These are phyloP conservation scores for Closterium sp. DNA, from an alignment of 139 green algal genomes.

Conservation along the genomic window DNA sequence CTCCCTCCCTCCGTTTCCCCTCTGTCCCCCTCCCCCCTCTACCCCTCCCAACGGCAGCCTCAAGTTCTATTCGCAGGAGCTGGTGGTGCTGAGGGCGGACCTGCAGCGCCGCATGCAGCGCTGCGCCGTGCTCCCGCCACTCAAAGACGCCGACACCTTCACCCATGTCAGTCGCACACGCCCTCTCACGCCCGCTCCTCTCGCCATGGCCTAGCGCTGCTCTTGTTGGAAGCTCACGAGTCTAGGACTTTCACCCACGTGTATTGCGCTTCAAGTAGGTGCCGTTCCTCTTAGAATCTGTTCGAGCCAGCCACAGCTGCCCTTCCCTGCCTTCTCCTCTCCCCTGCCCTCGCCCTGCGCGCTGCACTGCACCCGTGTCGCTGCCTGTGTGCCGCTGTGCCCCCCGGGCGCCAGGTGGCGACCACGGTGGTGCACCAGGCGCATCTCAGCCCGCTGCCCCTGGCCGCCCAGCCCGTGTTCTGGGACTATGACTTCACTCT, in stretches of 20 bases:
- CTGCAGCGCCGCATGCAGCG: conserved; percentile 66
- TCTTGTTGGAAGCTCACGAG: no score
- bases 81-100: conserved; percentile 75
- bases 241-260: no score
- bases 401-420: conserved; percentile 61
- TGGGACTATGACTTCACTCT: conserved; percentile 81
- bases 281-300: no score
- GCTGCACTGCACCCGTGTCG: no score
- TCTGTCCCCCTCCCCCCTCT: conserved; percentile 19
- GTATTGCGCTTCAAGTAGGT: no score
- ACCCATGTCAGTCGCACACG: conserved; percentile 24
- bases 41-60: conserved; percentile 18
- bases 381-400: neutral
- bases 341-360: no score
- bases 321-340: no score
- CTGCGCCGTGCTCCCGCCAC: conserved; percentile 57
- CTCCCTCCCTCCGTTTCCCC: no score
- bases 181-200: no score
- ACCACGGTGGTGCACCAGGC: conserved; percentile 86
- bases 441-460: conserved; percentile 84
- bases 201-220: no score
- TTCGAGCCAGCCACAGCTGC: no score
- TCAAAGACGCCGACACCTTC: conserved; percentile 28
- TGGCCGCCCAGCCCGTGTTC: conserved; percentile 76
- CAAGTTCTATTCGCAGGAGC: conserved; percentile 58